Conservation (phyloP, 2,329 filamentous ascomycete species). For the Claviceps spartinae region DNA sequence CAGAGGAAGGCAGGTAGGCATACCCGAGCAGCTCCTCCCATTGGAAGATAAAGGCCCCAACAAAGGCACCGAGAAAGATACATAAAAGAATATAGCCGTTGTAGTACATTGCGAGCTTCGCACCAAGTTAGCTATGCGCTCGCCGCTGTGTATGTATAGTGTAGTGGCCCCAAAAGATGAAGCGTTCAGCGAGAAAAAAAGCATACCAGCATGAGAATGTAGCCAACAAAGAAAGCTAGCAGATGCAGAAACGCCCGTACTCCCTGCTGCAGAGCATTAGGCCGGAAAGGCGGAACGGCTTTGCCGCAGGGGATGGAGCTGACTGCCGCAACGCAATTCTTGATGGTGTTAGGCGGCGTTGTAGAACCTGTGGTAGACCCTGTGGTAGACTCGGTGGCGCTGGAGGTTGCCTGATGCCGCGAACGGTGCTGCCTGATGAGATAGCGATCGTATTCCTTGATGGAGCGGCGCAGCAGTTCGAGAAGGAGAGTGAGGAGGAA, state of each 20-base stretch:
- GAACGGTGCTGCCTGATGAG: constrained; percentile 40
- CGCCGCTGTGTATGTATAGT: no score
- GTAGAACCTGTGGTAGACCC: background rate
- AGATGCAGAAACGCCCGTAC: constrained; percentile 55
- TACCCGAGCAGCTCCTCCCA: constrained; percentile 43
- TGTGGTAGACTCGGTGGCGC: background rate
- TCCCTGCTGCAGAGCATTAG: constrained; percentile 50
- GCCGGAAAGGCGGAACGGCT: constrained; percentile 30
- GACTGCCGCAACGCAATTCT: constrained; percentile 7
- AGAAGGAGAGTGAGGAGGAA: constrained; percentile 59
- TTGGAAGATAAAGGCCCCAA: constrained; percentile 60
- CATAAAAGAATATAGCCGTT: constrained; percentile 68
- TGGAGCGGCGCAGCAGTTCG: constrained; percentile 55
- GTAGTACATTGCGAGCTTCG: constrained; percentile 42
- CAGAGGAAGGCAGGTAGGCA: constrained; percentile 2
- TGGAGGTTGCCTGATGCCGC: constrained; percentile 13
- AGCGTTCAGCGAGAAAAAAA: background rate
- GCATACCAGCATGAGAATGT: constrained; percentile 56
- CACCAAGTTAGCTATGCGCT: background rate
- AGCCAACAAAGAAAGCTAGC: constrained; percentile 60
- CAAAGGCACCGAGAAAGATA: constrained; percentile 62
- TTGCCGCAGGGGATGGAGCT: constrained; percentile 2
- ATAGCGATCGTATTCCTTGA: constrained; percentile 59
- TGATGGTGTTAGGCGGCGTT: constrained; percentile 8
- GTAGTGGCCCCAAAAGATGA: no score